Evolutionary conservation across 148 eudicot species (phyloP).

Genomic region (Rheum nobile): DNA sequence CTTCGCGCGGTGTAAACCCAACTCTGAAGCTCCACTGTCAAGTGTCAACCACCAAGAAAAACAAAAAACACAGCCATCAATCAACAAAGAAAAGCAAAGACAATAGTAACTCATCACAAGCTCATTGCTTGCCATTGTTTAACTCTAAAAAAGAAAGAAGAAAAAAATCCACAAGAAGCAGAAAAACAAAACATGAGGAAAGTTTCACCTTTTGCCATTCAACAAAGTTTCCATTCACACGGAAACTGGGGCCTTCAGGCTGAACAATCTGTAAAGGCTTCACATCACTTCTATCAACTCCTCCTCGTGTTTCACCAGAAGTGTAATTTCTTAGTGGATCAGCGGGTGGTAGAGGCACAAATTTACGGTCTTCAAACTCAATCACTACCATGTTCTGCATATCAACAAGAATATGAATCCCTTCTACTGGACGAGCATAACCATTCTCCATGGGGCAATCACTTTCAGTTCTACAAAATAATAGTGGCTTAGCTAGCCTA

Average conservation of each 20-base stretch:
- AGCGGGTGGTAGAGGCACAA: constrained; percentile 94
- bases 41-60: constrained; percentile 18
- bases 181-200: not conserved
- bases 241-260: constrained; percentile 98
- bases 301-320: constrained; percentile 91
- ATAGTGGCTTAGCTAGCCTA: constrained; percentile 88
- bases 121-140: not conserved
- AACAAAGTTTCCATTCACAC: constrained; percentile 81
- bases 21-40: constrained; percentile 91
- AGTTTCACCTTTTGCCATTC: constrained; percentile 88
- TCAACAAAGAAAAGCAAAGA: not conserved
- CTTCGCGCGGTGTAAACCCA: constrained; percentile 97
- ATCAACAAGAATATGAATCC: constrained; percentile 87
- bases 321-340: constrained; percentile 97
- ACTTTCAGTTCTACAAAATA: constrained; percentile 93
- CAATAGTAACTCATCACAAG: not conserved
- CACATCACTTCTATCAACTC: constrained; percentile 94
- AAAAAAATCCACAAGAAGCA: not conserved
- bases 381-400: constrained; percentile 94
- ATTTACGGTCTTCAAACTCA: constrained; percentile 90
- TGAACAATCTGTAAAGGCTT: constrained; percentile 75
- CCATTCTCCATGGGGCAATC: constrained; percentile 99
- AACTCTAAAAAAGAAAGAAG: not conserved
- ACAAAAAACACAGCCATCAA: not conserved
- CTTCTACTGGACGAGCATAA: constrained; percentile 99